Percentiles rank a stretch among this genome's conserved stretches.
phyloP scores from a whole-genome alignment of 345 rosid genomes.

The Bruguiera sexangula region DNA sequence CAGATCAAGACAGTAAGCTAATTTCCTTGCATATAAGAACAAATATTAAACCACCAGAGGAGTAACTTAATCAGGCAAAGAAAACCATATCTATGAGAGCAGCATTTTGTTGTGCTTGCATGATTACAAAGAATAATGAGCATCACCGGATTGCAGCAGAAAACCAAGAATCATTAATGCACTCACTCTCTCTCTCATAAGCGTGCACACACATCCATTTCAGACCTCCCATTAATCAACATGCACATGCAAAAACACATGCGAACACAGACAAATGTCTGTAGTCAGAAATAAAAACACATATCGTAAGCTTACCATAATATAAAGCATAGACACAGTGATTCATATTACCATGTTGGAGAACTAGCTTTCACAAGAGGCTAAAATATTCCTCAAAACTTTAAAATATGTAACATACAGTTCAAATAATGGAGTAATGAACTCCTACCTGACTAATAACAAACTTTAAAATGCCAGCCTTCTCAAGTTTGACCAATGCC shows the following conservation, averaged over 20 bases:
- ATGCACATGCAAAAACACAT: too few species aligned
- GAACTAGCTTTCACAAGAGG: neutral
- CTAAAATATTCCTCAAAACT: neutral
- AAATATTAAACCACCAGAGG: neutral
- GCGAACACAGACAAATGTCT: too few species aligned
- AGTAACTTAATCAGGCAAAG: neutral
- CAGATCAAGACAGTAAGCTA: neutral
- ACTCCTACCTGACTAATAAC: conserved; percentile 75
- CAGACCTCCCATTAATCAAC: neutral
- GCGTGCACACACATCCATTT: neutral
- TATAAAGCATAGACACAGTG: neutral
- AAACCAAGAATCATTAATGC: neutral
- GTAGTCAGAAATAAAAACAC: too few species aligned
- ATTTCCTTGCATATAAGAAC: neutral
- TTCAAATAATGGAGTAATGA: neutral
- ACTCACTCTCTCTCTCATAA: neutral
- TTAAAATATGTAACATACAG: neutral
- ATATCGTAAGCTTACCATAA: neutral
- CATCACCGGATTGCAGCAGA: neutral
- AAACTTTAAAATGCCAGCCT: conserved; percentile 78
- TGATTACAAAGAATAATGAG: neutral
- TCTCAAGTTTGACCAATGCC: conserved; percentile 93
- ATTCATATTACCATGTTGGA: neutral
- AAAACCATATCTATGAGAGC: neutral
- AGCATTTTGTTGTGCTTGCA: conserved; percentile 2